These are phyloP conservation scores for Salix brachista DNA, from an alignment of 345 rosid species.

Conservation along the genomic window DNA sequence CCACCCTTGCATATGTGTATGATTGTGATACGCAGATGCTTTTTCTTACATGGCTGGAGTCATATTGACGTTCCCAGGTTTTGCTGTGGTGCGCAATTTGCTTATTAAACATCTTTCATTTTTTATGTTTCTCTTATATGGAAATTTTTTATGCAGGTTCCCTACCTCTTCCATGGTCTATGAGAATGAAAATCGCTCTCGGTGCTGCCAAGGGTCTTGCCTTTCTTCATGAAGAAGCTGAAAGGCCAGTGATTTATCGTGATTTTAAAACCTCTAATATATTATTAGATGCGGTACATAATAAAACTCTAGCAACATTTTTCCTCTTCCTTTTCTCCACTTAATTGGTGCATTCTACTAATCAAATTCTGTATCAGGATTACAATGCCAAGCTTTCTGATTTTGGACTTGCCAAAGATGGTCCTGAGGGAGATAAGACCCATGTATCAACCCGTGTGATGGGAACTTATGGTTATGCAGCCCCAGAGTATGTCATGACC, in stretches of 20 bases:
- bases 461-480: constrained; percentile 98
- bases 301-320: neutral
- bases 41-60: neutral
- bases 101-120: neutral
- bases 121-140: constrained; percentile 3
- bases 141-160: constrained; percentile 50
- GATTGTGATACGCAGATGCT: neutral
- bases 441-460: constrained; percentile 97
- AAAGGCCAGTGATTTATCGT: constrained; percentile 89
- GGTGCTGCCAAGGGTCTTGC: constrained; percentile 98
- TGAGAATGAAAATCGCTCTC: constrained; percentile 89
- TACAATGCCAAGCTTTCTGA: constrained; percentile 95
- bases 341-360: constrained; percentile 12
- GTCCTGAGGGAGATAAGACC: constrained; percentile 96
- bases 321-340: neutral
- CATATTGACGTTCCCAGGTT: neutral
- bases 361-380: constrained; percentile 49
- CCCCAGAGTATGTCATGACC: constrained; percentile 98
- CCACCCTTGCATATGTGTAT: neutral
- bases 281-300: constrained; percentile 74
- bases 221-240: constrained; percentile 96
- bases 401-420: constrained; percentile 98
- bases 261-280: constrained; percentile 98
- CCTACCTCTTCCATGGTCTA: constrained; percentile 95
- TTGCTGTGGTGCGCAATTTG: neutral